Percentiles rank a stretch among this genome's conserved stretches.
These are phyloP conservation scores for Yarrowia deformans DNA, from an alignment of 805 yeast species.

Conservation along the genomic window DNA sequence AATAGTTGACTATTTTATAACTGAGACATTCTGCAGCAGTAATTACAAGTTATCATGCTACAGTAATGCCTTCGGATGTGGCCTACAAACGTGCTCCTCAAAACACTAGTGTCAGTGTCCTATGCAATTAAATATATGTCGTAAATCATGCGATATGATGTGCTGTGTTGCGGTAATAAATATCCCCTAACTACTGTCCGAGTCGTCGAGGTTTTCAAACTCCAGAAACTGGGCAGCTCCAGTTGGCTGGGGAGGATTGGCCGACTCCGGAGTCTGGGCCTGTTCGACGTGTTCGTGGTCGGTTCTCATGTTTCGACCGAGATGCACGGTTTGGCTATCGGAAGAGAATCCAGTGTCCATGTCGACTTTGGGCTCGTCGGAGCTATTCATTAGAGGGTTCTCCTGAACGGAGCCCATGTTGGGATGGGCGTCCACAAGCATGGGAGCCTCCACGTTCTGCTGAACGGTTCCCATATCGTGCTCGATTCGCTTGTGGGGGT, in stretches of 20 bases:
- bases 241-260: constrained; percentile 6
- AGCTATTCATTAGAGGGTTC: not conserved
- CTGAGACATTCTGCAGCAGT: too few relatives aligned
- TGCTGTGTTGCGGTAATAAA: not conserved
- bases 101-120: too few relatives aligned
- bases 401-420: constrained; percentile 19
- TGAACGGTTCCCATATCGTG: constrained; percentile 35
- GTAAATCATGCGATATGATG: not conserved
- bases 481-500: constrained; percentile 20
- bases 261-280: not conserved
- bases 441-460: constrained; percentile 7
- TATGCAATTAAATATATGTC: constrained; percentile 19
- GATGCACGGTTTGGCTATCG: constrained; percentile 24
- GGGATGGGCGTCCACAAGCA: constrained; percentile 27
- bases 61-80: too few relatives aligned
- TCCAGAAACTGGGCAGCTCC: constrained; percentile 30
- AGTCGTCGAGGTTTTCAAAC: constrained; percentile 24
- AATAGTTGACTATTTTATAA: too few relatives aligned
- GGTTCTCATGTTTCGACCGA: not conserved
- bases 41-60: too few relatives aligned
- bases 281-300: constrained; percentile 18
- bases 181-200: constrained; percentile 24
- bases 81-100: too few relatives aligned
- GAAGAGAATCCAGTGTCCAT: constrained; percentile 8
- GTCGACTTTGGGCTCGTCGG: constrained; percentile 7